Evolutionary conservation across 2,329 filamentous ascomycete genomes (phyloP), one percentile per base, ranked within the genome.

Genomic region (Camillea tinctor): DNA sequence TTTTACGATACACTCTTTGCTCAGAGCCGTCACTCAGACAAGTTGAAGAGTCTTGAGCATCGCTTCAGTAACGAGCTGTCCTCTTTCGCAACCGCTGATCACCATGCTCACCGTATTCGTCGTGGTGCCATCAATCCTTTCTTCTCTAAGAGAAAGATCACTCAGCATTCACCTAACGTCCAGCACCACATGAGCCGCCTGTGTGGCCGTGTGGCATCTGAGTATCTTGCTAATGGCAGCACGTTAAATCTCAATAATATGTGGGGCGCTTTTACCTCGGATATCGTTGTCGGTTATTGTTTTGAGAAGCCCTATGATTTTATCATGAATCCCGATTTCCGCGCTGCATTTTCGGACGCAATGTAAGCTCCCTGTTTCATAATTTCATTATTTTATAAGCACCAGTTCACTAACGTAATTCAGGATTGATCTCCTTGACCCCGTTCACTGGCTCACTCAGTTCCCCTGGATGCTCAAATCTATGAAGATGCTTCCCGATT

Each of bases 131-230:
- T 66, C 3, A 58, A 51, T 19, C 64, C 62, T 4, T 65, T 62
- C 55, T 77, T 75, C 64, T 73, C 74, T 57, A 67, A 63, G 50
- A 36, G n/a, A 5, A 55, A 57, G 11, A 58, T 68, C n/a, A 51
- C 55, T 1, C 53, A 56, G 7, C 54, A 48, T 3, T 36, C 51
- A 1, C 20, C 24, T 6, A 8, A 30, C 11, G 44, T 67, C 1
- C 56, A 60, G 21, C 53, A 48, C 4, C 24, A 56, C 15, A 51
- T 51, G 50, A 24, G 22, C 19, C 20, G 22, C 11, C 20, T 51
- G 1, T 51, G 50, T 24, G 11, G 19, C 13, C 50, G 50, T 13
- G 20, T 24, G 24, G 30, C 7, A 22, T 63, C 50, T 20, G 64
- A 66, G 23, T 65, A 55, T 22, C 26, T 24, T 1, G 61, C 61